phyloP scores from a whole-genome alignment of 164 flowering plant species.

The Taxillus chinensis region DNA sequence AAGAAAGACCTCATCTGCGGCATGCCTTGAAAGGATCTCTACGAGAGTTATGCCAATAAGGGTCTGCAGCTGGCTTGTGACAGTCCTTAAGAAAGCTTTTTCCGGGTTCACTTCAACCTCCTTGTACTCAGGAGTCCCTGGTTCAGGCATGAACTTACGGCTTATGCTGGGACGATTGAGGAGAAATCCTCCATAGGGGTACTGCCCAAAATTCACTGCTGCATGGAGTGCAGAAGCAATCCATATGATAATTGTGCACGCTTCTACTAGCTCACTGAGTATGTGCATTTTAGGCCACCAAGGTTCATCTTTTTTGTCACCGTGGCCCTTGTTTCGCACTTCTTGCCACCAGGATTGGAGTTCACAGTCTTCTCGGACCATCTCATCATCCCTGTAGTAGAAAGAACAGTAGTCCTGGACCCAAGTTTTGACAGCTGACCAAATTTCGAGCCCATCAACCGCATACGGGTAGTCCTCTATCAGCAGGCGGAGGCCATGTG shows the following conservation, averaged over 20 bases:
- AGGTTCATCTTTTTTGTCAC: constrained; percentile 14
- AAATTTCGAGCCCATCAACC: constrained; percentile 7
- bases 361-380: constrained; percentile 4
- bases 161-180: constrained; percentile 10
- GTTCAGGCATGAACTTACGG: constrained; percentile 12
- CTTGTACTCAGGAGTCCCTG: constrained; percentile 11
- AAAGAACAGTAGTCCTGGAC: constrained; percentile 11
- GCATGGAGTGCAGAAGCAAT: constrained; percentile 16
- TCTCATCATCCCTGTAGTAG: constrained; percentile 11
- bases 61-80: constrained; percentile 11
- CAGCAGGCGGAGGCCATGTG: constrained; percentile 9
- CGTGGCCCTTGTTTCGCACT: constrained; percentile 9
- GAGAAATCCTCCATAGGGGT: constrained; percentile 10
- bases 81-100: constrained; percentile 9
- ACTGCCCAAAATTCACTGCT: constrained; percentile 7
- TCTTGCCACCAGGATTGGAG: constrained; percentile 11
- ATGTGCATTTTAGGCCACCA: constrained; percentile 17
- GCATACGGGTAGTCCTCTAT: constrained; percentile 15
- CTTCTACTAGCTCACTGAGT: constrained; percentile 5
- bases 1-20: constrained; percentile 13
- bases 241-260: constrained; percentile 14
- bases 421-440: constrained; percentile 13
- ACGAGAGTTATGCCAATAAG: constrained; percentile 9
- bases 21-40: constrained; percentile 14
- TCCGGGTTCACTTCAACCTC: constrained; percentile 11